Conservation (phyloP, 306 rosid genomes). For the Quillaja saponaria region DNA sequence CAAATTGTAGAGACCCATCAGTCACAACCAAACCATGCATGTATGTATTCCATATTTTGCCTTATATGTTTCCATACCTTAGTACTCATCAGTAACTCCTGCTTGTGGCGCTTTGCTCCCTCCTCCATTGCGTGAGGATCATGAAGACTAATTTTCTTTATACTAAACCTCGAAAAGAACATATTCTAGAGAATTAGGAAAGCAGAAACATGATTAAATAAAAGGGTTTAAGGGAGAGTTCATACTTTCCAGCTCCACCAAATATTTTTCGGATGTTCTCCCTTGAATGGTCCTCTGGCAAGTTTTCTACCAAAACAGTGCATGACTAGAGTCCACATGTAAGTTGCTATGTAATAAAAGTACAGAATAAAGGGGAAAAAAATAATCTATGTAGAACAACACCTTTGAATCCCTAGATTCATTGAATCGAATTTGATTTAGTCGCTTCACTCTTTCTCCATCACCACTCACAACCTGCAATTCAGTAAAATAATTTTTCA, state of each 20-base stretch:
- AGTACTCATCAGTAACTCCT: constrained; percentile 50
- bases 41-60: constrained; percentile 13
- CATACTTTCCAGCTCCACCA: constrained; percentile 87
- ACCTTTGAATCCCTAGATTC: constrained; percentile 80
- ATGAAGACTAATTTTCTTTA: constrained; percentile 59
- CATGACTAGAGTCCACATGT: constrained; percentile 63
- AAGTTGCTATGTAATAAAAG: constrained; percentile 34
- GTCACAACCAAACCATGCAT: constrained; percentile 10
- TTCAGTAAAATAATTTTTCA: constrained; percentile 16
- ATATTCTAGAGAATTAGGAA: constrained; percentile 16
- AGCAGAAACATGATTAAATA: constrained; percentile 16
- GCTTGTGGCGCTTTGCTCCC: constrained; percentile 55
- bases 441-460: constrained; percentile 84
- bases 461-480: constrained; percentile 76
- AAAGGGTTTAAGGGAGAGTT: neutral
- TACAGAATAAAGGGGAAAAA: neutral
- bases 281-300: constrained; percentile 83
- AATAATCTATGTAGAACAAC: constrained; percentile 31
- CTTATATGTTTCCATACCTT: constrained; percentile 54
- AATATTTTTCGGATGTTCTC: constrained; percentile 71
- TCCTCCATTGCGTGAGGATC: constrained; percentile 58
- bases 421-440: constrained; percentile 53
- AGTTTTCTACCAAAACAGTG: constrained; percentile 92
- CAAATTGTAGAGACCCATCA: constrained; percentile 14
- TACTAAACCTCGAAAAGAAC: constrained; percentile 49